Evolutionary conservation across 495 filamentous ascomycete species (phyloP), one percentile per base, ranked within the genome.

Genomic region (Viridothelium virens): DNA sequence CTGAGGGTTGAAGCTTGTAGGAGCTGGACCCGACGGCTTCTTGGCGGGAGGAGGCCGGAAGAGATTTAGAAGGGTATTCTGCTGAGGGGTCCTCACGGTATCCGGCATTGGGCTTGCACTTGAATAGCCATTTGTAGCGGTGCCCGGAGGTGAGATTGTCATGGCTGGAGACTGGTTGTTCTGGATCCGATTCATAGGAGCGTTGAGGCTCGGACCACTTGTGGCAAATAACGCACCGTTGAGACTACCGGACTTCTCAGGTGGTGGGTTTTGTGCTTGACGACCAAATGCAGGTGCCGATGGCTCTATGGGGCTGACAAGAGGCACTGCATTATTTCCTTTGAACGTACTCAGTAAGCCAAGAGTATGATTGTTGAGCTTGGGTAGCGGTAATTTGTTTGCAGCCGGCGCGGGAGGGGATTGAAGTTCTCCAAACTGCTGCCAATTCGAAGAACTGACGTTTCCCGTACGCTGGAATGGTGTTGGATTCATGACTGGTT

Each of bases 381-480:
- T 59, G 10, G 53, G 53, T 59, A 59, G 31, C 31, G 53, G 53
- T 6, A 59, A 36, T 36, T 36, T 59, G 31, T 59, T 59, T 59
- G 53, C 53, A 59, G 53, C 53, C 36, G 53, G 53, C 53, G 36
- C 62, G 33, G 33, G 34, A 46, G 25, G 56, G 48, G 37, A 61
- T 48, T 37, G 47, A 62, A 62, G 31, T 64, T 44, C 37, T 9
- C 39, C 65, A 56, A 66, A 59, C 31, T 59, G 53, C 31, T 59
- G 53, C 53, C 53, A 59, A 9, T 59, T 36, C 5, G 53, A 59
- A 59, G 53, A 59, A 36, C 10, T 36, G 31, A 82, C 81, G 66
- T 84, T 82, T 9, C 80, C 80, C 36, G 83, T 84, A 56, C 73
- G 74, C 63, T 83, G 82, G 65, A 82, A 85, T 70, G 72, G 66